Conservation (phyloP, 805 yeast genomes). For the Metschnikowia sp. region DNA sequence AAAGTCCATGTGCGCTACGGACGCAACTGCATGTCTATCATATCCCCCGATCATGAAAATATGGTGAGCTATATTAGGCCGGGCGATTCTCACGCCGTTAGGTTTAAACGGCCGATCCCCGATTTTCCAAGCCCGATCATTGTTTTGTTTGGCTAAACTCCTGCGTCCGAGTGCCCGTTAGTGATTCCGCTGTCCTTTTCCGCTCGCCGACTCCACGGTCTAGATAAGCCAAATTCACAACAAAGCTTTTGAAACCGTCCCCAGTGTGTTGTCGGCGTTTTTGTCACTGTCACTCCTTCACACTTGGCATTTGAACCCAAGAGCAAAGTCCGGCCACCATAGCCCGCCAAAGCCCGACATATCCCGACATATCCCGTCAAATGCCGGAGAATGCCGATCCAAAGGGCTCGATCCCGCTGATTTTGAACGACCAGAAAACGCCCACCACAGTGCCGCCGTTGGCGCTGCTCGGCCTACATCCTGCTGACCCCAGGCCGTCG, state of each 20-base stretch:
- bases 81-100: too few species aligned
- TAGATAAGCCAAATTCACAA: too few species aligned
- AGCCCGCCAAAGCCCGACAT: neutral
- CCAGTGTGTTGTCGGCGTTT: too few species aligned
- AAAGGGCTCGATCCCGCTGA: slow-evolving; percentile 10
- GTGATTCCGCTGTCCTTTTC: neutral
- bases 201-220: neutral
- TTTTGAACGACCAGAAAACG: slow-evolving; percentile 6
- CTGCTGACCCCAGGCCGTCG: neutral
- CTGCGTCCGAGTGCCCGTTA: neutral
- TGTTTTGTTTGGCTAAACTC: neutral
- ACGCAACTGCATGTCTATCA: slow-evolving; percentile 4
- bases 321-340: too few species aligned
- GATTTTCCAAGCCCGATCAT: neutral
- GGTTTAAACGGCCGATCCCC: too few species aligned
- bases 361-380: neutral
- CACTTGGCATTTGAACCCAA: too few species aligned
- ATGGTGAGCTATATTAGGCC: neutral
- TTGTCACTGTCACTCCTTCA: too few species aligned
- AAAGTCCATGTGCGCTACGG: neutral
- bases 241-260: too few species aligned
- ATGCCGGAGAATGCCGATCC: slow-evolving; percentile 2
- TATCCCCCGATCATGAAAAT: neutral
- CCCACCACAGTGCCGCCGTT: neutral
- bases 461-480: neutral